Evolutionary conservation across 2,329 filamentous ascomycete species (phyloP), one percentile per base, ranked within the genome.

Genomic region (Exophiala viscosa): DNA sequence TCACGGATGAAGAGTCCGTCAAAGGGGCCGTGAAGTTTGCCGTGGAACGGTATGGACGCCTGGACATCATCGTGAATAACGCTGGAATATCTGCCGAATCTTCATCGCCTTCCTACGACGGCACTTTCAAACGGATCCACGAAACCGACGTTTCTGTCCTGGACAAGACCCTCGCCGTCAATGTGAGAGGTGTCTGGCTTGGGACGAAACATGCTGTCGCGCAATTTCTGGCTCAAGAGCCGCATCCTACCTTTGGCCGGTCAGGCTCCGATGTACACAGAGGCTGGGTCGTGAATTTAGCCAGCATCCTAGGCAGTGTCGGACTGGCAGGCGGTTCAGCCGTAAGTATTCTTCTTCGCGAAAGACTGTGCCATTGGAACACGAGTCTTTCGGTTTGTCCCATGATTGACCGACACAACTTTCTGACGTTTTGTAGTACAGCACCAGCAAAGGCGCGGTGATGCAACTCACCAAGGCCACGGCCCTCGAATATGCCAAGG

Each of bases 21-120:
- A 1, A 90, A 64, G 85, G 88, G 44, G 90, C 90, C 18, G 79
- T 97, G 45, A 90, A 90, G 33, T 87, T 95, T 69, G 88, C 90
- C 14, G 83, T 95, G 13, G 80, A 87, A 60, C 79, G 84, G 1
- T 97, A 96, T 73, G 90, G 90, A 5, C 80, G 86, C 32, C 41
- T 62, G 41, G 58, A 60, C 48, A 52, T 62, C 17, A 49, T 62
- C 45, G 58, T 66, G 23, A 66, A 65, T 54, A 65, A 65, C 32
- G 63, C 65, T n/a, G 65, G 65, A 3, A 52, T 56, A 32, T 52
- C 54, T 20, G 54, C 54, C 41, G 54, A 56, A 45, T 17, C 41
- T 8, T 13, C 23, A 9, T 14, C 39, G 1, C 38, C 15, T 9
- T n/a, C 14, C 14, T 48, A 47, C 45, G 18, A 15, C 13, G 54